phyloP scores from a whole-genome alignment of 2,329 filamentous ascomycete genomes.

The Pseudogymnoascus sp. region DNA sequence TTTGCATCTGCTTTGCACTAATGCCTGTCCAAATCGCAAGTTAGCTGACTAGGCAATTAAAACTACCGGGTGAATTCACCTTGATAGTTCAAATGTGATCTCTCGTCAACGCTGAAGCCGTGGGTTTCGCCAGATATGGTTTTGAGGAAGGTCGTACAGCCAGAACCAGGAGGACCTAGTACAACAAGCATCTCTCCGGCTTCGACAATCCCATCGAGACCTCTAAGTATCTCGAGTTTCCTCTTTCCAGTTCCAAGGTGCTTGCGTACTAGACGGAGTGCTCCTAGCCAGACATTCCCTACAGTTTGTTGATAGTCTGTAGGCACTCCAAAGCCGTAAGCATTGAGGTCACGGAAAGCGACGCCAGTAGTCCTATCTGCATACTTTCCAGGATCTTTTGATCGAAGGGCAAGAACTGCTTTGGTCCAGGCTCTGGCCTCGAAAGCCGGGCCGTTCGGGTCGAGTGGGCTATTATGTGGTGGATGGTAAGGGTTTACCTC shows the following conservation, averaged over 20 bases:
- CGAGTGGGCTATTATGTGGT: slow-evolving; percentile 39
- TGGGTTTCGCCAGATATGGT: slow-evolving; percentile 45
- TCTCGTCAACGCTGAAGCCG: slow-evolving; percentile 43
- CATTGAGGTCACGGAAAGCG: neutral
- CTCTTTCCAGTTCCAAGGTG: slow-evolving; percentile 46
- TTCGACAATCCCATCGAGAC: slow-evolving; percentile 55
- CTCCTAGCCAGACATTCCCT: slow-evolving; percentile 35
- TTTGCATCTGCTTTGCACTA: slow-evolving; percentile 21
- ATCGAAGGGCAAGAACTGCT: slow-evolving; percentile 29
- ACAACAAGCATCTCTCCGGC: slow-evolving; percentile 55
- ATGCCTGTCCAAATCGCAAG: neutral
- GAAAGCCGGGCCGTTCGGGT: slow-evolving; percentile 31
- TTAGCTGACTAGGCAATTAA: neutral
- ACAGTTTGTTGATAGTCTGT: slow-evolving; percentile 25
- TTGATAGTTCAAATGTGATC: slow-evolving; percentile 51
- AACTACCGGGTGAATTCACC: slow-evolving; percentile 29
- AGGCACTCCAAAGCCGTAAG: slow-evolving; percentile 19
- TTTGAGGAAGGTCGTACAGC: slow-evolving; percentile 57
- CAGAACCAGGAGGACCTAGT: slow-evolving; percentile 30
- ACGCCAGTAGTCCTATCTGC: slow-evolving; percentile 17
- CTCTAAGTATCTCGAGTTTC: slow-evolving; percentile 46
- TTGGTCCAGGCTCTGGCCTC: slow-evolving; percentile 10
- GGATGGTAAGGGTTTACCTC: slow-evolving; percentile 39
- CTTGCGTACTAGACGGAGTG: slow-evolving; percentile 34
- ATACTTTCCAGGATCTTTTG: slow-evolving; percentile 38